A percentile compares a stretch with the other conserved stretches of the same genome.
phyloP scores from a whole-genome alignment of 257 asterid species.

The Salvia hispanica region DNA sequence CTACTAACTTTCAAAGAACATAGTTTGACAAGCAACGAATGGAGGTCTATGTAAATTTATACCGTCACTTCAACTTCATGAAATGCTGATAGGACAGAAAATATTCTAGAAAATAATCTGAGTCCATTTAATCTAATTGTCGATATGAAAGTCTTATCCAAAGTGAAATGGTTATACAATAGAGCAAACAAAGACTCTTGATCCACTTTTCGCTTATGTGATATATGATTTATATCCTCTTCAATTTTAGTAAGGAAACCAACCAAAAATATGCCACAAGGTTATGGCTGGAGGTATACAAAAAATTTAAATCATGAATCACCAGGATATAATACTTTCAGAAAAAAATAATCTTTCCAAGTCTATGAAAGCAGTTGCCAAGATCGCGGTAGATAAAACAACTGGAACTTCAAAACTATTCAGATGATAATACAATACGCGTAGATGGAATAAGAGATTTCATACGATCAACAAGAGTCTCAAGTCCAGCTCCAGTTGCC shows the following conservation, averaged over 20 bases:
- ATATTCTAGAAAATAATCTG: conserved; percentile 1
- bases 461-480: conserved; percentile 88
- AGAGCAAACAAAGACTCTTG: too few relatives aligned
- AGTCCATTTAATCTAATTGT: background rate
- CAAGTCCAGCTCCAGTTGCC: conserved; percentile 79
- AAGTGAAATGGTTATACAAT: too few relatives aligned
- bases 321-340: background rate
- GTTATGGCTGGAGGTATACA: background rate
- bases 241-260: too few relatives aligned
- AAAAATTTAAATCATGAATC: background rate
- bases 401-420: conserved; percentile 5
- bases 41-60: conserved; percentile 6
- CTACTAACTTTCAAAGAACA: background rate
- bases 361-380: background rate
- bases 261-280: too few relatives aligned
- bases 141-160: background rate
- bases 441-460: conserved; percentile 26
- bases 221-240: too few relatives aligned
- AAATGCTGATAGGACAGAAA: background rate
- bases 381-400: background rate
- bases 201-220: too few relatives aligned
- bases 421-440: conserved; percentile 1
- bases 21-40: background rate
- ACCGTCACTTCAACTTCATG: background rate
- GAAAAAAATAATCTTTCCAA: background rate